Evolutionary conservation across 1,284 basidiomycete genomes (phyloP), one percentile per base, ranked within the genome.

Genomic region (Fomitopsis schrenkii): DNA sequence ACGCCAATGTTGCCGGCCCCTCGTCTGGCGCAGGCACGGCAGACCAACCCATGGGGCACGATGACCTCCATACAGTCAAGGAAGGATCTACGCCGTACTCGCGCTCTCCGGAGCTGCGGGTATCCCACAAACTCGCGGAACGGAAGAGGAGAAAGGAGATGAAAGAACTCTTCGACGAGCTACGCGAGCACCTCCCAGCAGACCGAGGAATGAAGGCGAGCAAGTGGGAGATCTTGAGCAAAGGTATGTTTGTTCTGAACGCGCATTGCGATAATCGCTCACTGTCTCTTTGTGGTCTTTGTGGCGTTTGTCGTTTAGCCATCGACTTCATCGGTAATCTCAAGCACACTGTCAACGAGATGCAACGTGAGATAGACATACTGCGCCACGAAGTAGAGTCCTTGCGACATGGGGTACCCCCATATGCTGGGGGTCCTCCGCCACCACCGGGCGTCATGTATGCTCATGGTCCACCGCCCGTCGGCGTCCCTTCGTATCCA

Each of bases 171-270:
- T 98, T 97, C 71, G 95, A 98, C 69, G 95, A 98, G 75, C 78
- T 98, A 62, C 84, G 93, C 60, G 95, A 96, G 74, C 87, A 93
- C 67, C 79, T 98, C 38, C 95, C 95, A 3, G 90, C 91, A 50
- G 94, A 96, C 75, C 83, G 94, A 60, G 93, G 93, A 40, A 91
- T 94, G 88, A 97, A 97, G 74, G 90, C 93, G 22, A 94, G 92
- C 77, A 98, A 98, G 77, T 97, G 95, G 95, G 95, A 97, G 77
- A 96, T 97, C 62, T 77, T 97, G 42, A 94, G 87, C 75, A 95
- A 96, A 86, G 92, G 94, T 93, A 67, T 66, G 81, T 42, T 53
- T 52, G 52, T 50, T 45, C 61, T 30, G 40, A 30, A 54, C 33
- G 19, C 55, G 38, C 19, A 6, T 22, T 10, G 10, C n/a, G 28